A percentile compares a stretch with the other conserved stretches of the same genome.
Conservation (phyloP, 2,329 filamentous ascomycete species). For the Aspergillus versicolor region DNA sequence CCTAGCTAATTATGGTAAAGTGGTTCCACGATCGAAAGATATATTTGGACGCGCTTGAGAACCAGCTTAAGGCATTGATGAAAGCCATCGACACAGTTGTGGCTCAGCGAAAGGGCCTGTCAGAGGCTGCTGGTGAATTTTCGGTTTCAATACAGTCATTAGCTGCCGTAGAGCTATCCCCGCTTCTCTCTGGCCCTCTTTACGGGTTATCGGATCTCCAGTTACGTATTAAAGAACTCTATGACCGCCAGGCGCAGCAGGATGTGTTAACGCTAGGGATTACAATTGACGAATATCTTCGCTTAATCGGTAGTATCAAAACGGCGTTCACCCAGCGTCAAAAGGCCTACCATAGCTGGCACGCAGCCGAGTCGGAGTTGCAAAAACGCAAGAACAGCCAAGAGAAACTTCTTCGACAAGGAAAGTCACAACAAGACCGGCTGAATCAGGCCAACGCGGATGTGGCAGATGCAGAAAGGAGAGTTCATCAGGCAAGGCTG, state of each 20-base stretch:
- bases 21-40: conserved; percentile 98
- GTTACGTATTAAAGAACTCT: conserved; percentile 88
- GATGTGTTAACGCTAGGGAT: conserved; percentile 95
- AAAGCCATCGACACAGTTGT: conserved; percentile 96
- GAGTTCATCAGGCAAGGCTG: conserved; percentile 83
- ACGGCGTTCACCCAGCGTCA: conserved; percentile 88
- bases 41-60: conserved; percentile 91
- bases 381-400: conserved; percentile 85
- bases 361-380: conserved; percentile 82
- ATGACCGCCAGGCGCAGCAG: conserved; percentile 94
- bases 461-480: conserved; percentile 90
- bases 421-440: conserved; percentile 92
- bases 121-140: conserved; percentile 91
- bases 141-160: conserved; percentile 89
- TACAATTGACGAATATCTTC: conserved; percentile 97
- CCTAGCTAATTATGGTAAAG: conserved; percentile 42
- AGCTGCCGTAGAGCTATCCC: conserved; percentile 88
- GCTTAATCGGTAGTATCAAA: conserved; percentile 92
- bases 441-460: conserved; percentile 90
- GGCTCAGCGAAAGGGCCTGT: conserved; percentile 84
- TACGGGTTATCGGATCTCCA: conserved; percentile 92
- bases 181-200: conserved; percentile 80
- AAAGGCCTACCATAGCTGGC: conserved; percentile 94
- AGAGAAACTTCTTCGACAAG: conserved; percentile 92
- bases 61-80: conserved; percentile 81